Percentiles rank a stretch among this genome's conserved stretches.
These are phyloP conservation scores for Arctostaphylos glauca DNA, from an alignment of 148 eudicot species.

Conservation along the genomic window DNA sequence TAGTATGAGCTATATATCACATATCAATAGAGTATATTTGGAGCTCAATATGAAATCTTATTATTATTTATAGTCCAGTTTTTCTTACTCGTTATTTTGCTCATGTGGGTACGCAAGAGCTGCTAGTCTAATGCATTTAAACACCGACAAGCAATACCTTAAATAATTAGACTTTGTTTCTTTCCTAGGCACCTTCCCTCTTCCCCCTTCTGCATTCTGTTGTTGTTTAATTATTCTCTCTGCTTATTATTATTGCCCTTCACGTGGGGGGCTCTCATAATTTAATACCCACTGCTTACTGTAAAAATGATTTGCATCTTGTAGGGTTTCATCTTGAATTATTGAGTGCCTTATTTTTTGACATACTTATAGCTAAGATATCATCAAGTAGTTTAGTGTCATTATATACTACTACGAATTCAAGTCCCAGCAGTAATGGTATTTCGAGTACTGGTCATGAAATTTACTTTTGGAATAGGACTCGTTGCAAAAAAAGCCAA, in stretches of 20 bases:
- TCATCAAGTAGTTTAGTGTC: background rate
- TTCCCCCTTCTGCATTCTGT: too few species aligned
- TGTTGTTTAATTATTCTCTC: background rate
- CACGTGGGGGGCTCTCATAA: background rate
- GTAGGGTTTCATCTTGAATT: background rate
- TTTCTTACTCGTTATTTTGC: background rate
- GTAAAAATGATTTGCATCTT: background rate
- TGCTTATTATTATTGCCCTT: slow-evolving; percentile 2
- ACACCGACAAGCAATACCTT: background rate
- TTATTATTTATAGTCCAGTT: background rate
- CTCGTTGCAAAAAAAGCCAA: too few species aligned
- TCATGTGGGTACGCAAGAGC: background rate
- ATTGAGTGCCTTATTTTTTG: background rate
- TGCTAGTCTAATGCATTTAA: background rate
- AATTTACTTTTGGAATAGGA: background rate
- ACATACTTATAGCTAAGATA: background rate
- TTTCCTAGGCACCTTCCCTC: background rate
- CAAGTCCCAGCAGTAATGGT: background rate
- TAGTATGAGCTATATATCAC: too few species aligned
- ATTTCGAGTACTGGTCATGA: background rate
- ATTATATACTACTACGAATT: background rate
- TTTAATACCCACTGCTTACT: background rate
- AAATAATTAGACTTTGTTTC: background rate
- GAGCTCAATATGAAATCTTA: too few species aligned
- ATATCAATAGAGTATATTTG: too few species aligned